These are phyloP conservation scores for Xylaria cubensis DNA, from an alignment of 495 filamentous ascomycete species.

Conservation along the genomic window DNA sequence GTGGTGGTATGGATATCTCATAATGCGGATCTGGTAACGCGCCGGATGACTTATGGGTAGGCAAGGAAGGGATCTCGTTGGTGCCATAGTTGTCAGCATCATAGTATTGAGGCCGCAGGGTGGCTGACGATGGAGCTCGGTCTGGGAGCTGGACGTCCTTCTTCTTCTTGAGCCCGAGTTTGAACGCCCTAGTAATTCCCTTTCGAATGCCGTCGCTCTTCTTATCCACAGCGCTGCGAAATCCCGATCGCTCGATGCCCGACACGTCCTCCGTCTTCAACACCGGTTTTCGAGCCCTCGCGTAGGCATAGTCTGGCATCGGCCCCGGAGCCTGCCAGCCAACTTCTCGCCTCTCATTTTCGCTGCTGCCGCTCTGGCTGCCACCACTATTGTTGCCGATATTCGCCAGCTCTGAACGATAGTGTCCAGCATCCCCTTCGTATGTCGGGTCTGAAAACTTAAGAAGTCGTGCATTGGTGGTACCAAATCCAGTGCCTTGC, in stretches of 20 bases:
- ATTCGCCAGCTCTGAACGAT: constrained; percentile 36
- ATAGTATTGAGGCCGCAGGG: constrained; percentile 39
- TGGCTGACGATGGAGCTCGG: constrained; percentile 46
- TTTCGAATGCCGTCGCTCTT: constrained; percentile 60
- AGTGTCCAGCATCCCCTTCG: constrained; percentile 40
- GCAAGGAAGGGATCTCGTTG: constrained; percentile 33
- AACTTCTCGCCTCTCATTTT: constrained; percentile 40
- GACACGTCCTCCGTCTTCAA: constrained; percentile 55
- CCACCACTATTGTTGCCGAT: constrained; percentile 44
- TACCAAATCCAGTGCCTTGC: constrained; percentile 46
- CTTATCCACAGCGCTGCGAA: constrained; percentile 58
- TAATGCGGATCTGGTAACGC: constrained; percentile 41
- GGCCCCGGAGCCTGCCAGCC: constrained; percentile 35
- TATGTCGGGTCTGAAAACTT: constrained; percentile 48
- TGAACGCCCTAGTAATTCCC: constrained; percentile 54
- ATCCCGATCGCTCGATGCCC: constrained; percentile 59
- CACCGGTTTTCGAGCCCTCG: constrained; percentile 50
- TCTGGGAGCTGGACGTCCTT: constrained; percentile 36
- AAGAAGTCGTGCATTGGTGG: constrained; percentile 50
- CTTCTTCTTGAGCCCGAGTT: constrained; percentile 55
- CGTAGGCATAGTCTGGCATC: constrained; percentile 53
- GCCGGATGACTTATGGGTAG: constrained; percentile 24
- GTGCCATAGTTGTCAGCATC: constrained; percentile 39
- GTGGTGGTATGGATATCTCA: constrained; percentile 39
- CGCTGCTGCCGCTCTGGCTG: constrained; percentile 50